Evolutionary conservation across 768 basidiomycete species (phyloP), one percentile per base, ranked within the genome.

Genomic region (Leucogyrophana mollusca): DNA sequence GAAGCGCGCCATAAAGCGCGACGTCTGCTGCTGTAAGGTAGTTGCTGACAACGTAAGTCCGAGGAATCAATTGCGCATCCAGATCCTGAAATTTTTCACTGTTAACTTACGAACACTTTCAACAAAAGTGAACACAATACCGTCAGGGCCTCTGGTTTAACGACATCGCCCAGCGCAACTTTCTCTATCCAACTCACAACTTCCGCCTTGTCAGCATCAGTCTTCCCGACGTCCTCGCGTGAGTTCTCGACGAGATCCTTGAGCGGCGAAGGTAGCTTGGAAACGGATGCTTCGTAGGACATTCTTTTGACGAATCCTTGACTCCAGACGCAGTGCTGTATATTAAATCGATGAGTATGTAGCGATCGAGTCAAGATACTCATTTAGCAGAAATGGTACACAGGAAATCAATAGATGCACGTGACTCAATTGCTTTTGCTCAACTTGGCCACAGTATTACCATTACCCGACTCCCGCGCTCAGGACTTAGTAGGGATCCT

Each of bases 11-110:
- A 64, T 94, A 98, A 40, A 97, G 68, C 9, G 89, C 90, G 45
- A 93, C 80, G 65, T 99, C 96, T 36, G 94, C 95, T 3, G 83
- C 87, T 16, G 93, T 91, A 45, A 93, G 73, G 56, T 87, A 79
- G 67, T 90, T 89, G 62, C 79, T 80, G 56, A 93, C 87, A 57
- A 94, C 66, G 67, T 91, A 97, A 18, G 94, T 96, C 57, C 84
- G 78, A 18, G 89, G 81, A 11, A 78, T 69, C 40, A 98, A 75
- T 36, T 82, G 68, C 1, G 77, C 66, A 60, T 95, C 82, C 51
- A 97, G 73, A 24, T 78, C 77, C 93, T 96, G 52, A 8, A 34
- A 39, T 25, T 40, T 53, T 32, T 24, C 40, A 17, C 33, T 18
- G 22, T 51, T 23, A 39, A 35, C 21, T 46, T 17, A 20, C 10